Percentiles rank a stretch among this genome's conserved stretches.
Evolutionary conservation across 495 filamentous ascomycete genomes (phyloP).

Genomic region (Aspergillus bertholletiae): DNA sequence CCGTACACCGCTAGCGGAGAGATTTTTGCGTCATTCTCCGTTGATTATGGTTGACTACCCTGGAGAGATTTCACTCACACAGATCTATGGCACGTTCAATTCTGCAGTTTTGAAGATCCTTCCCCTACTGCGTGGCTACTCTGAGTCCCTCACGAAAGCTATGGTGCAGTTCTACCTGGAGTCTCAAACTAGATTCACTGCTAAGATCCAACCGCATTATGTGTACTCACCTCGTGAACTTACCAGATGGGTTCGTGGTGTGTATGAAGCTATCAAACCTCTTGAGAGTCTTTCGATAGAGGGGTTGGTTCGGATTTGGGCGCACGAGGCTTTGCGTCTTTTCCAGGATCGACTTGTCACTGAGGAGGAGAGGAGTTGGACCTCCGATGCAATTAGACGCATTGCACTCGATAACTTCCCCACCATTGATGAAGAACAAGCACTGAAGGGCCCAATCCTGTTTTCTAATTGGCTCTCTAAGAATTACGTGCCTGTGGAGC

Average conservation of each 20-base stretch:
- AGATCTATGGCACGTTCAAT: conserved; percentile 99
- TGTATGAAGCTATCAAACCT: conserved; percentile 94
- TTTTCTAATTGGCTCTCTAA: conserved; percentile 99
- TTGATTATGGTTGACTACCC: conserved; percentile 99
- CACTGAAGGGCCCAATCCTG: conserved; percentile 89
- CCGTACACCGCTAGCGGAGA: conserved; percentile 85
- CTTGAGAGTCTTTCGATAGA: conserved; percentile 84
- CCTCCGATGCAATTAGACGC: conserved; percentile 73
- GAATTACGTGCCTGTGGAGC: conserved; percentile 94
- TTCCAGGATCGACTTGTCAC: conserved; percentile 95
- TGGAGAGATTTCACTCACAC: conserved; percentile 85
- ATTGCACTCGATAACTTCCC: conserved; percentile 93
- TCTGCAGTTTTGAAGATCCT: conserved; percentile 94
- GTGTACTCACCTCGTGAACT: conserved; percentile 98
- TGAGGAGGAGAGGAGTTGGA: conserved; percentile 96
- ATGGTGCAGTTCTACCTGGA: conserved; percentile 97
- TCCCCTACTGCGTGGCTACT: conserved; percentile 88
- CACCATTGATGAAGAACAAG: conserved; percentile 80
- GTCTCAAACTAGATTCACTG: conserved; percentile 88
- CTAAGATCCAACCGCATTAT: conserved; percentile 96
- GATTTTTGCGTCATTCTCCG: conserved; percentile 92
- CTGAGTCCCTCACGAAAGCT: conserved; percentile 89
- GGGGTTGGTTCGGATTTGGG: conserved; percentile 95
- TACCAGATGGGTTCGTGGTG: conserved; percentile 92
- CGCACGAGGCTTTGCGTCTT: conserved; percentile 89